Conservation (phyloP, 2,329 filamentous ascomycete species). For the Fusarium proliferatum region DNA sequence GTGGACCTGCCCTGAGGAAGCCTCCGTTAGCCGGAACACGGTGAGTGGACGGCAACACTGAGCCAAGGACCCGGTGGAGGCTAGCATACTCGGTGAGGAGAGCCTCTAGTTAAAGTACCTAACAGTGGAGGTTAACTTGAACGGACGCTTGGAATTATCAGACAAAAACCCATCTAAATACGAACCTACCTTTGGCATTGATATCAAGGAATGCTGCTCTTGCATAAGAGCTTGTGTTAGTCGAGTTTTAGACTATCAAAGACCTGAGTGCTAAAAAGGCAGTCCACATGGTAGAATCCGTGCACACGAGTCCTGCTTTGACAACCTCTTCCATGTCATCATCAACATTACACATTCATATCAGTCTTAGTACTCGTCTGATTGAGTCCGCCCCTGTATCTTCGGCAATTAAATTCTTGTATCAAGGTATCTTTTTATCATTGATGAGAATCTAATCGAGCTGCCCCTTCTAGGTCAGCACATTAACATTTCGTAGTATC, state of each 20-base stretch:
- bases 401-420: neutral
- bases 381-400: neutral
- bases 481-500: slow-evolving; percentile 8
- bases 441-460: slow-evolving; percentile 10
- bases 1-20: neutral
- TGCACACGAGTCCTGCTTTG: neutral
- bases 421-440: slow-evolving; percentile 1
- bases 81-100: neutral
- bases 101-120: neutral
- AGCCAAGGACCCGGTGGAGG: neutral
- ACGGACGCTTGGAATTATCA: neutral
- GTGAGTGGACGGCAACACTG: neutral
- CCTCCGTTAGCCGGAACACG: slow-evolving; percentile 22
- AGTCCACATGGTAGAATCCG: neutral
- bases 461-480: slow-evolving; percentile 11
- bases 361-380: neutral
- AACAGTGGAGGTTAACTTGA: neutral
- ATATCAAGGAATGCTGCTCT: neutral
- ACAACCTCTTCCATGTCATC: neutral
- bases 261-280: neutral
- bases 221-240: neutral
- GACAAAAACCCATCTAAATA: neutral
- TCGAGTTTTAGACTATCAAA: neutral
- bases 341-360: neutral
- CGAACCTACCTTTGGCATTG: neutral